Evolutionary conservation across 164 flowering plant genomes (phyloP), one percentile per base, ranked within the genome.

Genomic region (Magnolia kwangsiensis): DNA sequence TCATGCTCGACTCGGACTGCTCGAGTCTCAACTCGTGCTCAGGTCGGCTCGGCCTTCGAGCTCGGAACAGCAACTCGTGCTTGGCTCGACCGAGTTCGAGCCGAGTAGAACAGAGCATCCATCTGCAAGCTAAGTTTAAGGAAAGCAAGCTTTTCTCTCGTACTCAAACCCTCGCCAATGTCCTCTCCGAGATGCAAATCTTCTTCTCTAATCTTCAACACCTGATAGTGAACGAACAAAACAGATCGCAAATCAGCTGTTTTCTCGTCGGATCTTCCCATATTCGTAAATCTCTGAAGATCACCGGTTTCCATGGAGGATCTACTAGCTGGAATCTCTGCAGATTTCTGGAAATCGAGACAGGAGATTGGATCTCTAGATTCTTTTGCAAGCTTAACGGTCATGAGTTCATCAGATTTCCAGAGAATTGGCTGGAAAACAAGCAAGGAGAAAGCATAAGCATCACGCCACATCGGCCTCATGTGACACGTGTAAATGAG

Each of bases 131-230:
- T 77, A 37, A 80, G 65, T 51, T 71, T 74, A 67, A 77, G 58
- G 19, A 77, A 23, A 19, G 63, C 80, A 1, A 63, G 50, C 72
- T 75, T 75, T 3, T 74, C 80, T 31, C 69, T 78, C 55, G 75
- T 19, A 69, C 72, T 79, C 20, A 75, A 29, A 3, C 78, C 72
- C 63, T 80, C 82, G 21, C 76, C 74, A 8, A 80, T 37, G 24
- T 82, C 87, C 55, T 81, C 80, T 24, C 84, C 87, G 2, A 83
- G 51, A 45, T 79, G 78, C 13, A 81, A 81, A 45, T 83, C 84
- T 51, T 85, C 87, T 55, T 80, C 80, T 81, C 83, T 78, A n/a
- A 85, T 83, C 82, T 71, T 85, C 80, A 74, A 31, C 45, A 84
- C 75, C 67, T 84, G 86, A 59, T 45, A 69, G 70, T 84, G 86